phyloP scores from a whole-genome alignment of 371 early-diverging fungal genomes.

The Lichtheimia ornata region DNA sequence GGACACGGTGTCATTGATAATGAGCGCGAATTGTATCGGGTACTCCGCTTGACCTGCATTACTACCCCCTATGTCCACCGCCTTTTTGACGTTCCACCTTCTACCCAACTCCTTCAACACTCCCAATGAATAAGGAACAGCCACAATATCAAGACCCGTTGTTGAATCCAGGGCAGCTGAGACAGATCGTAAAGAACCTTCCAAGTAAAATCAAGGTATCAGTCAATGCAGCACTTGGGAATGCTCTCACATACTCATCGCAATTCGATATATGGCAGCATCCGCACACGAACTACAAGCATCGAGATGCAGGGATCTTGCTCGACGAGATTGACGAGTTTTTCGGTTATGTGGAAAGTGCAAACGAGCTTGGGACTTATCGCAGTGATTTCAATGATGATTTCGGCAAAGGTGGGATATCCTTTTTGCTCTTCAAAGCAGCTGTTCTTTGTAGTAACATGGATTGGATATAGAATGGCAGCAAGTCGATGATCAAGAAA shows the following conservation, averaged over 20 bases:
- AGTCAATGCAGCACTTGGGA: no score
- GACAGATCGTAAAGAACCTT: conserved; percentile 34
- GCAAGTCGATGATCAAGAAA: conserved; percentile 22
- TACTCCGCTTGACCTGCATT: no score
- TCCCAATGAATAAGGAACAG: conserved; percentile 3
- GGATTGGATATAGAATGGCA: conserved; percentile 23
- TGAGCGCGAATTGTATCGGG: no score
- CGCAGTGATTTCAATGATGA: conserved; percentile 39
- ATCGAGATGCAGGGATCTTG: conserved; percentile 63
- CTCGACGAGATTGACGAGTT: conserved; percentile 77
- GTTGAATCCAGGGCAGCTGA: conserved; percentile 33
- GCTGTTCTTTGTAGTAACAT: no score
- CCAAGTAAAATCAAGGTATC: conserved; percentile 34
- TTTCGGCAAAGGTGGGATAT: conserved; percentile 16
- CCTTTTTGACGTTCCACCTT: background rate
- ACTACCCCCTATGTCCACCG: no score
- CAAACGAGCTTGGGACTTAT: conserved; percentile 46
- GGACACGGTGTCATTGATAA: no score
- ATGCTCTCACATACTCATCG: background rate
- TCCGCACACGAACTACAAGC: conserved; percentile 58
- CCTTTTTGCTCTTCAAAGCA: background rate
- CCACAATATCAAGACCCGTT: conserved; percentile 24
- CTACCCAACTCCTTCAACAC: background rate
- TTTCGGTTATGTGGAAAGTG: conserved; percentile 64
- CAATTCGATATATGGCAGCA: conserved; percentile 29